phyloP scores from a whole-genome alignment of 2,329 filamentous ascomycete genomes.

The Talaromyces verruculosus region DNA sequence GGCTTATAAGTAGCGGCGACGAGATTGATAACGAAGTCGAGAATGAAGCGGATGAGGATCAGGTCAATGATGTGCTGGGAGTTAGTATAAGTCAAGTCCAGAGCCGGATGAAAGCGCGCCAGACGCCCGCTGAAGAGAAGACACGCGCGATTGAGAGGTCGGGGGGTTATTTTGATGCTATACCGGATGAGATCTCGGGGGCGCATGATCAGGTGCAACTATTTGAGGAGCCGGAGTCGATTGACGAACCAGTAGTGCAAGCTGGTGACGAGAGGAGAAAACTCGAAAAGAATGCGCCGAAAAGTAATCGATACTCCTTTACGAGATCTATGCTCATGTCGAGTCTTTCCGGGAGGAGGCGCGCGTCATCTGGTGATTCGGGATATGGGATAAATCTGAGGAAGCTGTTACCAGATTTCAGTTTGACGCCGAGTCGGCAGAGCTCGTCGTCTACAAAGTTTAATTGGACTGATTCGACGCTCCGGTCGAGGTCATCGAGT shows the following conservation, averaged over 20 bases:
- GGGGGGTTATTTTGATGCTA: slow-evolving; percentile 49
- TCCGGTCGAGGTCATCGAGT: slow-evolving; percentile 16
- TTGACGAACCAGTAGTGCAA: not conserved
- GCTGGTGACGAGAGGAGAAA: slow-evolving; percentile 10
- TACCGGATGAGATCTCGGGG: slow-evolving; percentile 35
- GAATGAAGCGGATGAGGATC: slow-evolving; percentile 33
- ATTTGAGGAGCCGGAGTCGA: slow-evolving; percentile 36
- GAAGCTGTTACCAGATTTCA: slow-evolving; percentile 39
- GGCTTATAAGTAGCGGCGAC: not conserved
- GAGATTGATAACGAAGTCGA: slow-evolving; percentile 12
- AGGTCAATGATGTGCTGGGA: slow-evolving; percentile 50
- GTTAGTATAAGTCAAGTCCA: slow-evolving; percentile 61
- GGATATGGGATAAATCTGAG: slow-evolving; percentile 31
- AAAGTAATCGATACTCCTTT: slow-evolving; percentile 4
- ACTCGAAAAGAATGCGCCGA: slow-evolving; percentile 20
- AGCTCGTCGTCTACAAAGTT: slow-evolving; percentile 32
- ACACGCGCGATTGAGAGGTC: slow-evolving; percentile 55
- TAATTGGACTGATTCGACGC: slow-evolving; percentile 22
- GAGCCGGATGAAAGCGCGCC: slow-evolving; percentile 56
- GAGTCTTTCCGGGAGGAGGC: slow-evolving; percentile 33
- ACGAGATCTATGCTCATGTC: slow-evolving; percentile 14
- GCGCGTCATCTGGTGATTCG: slow-evolving; percentile 39
- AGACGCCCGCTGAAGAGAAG: slow-evolving; percentile 60
- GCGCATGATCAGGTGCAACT: slow-evolving; percentile 31
- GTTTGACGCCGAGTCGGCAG: slow-evolving; percentile 33